Conservation (phyloP, 2,329 filamentous ascomycete species). For the Alternaria ventricosa region DNA sequence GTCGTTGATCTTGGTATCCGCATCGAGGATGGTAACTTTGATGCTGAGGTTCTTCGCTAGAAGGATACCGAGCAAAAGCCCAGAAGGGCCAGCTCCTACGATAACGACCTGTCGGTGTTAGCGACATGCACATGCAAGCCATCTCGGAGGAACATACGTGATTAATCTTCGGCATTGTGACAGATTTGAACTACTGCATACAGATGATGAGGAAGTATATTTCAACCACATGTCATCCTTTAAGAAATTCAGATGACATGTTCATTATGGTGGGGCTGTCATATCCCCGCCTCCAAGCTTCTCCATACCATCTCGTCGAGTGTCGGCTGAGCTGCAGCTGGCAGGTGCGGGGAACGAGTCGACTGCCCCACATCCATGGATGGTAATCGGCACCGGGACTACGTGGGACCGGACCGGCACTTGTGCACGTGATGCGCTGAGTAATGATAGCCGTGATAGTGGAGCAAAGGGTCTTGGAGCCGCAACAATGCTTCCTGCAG, state of each 20-base stretch:
- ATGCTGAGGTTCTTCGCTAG: conserved; percentile 60
- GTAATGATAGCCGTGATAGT: neutral
- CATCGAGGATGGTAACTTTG: conserved; percentile 63
- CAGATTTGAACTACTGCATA: neutral
- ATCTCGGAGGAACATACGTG: conserved; percentile 27
- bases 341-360: conserved; percentile 23
- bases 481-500: neutral
- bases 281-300: conserved; percentile 10
- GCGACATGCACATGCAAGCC: neutral
- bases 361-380: conserved; percentile 21
- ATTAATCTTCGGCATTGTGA: conserved; percentile 39
- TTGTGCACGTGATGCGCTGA: conserved; percentile 11
- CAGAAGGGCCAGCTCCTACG: conserved; percentile 43
- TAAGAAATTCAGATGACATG: neutral
- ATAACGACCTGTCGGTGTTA: conserved; percentile 36
- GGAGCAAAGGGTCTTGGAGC: neutral
- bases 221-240: conserved; percentile 9
- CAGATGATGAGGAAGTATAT: conserved; percentile 7
- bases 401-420: conserved; percentile 7
- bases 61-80: conserved; percentile 52
- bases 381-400: conserved; percentile 12
- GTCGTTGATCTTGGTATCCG: conserved; percentile 60
- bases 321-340: conserved; percentile 10
- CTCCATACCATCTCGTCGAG: conserved; percentile 14
- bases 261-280: conserved; percentile 25